These are phyloP conservation scores for Hygrophorus pudorinus DNA, from an alignment of 768 basidiomycete genomes.

Conservation along the genomic window DNA sequence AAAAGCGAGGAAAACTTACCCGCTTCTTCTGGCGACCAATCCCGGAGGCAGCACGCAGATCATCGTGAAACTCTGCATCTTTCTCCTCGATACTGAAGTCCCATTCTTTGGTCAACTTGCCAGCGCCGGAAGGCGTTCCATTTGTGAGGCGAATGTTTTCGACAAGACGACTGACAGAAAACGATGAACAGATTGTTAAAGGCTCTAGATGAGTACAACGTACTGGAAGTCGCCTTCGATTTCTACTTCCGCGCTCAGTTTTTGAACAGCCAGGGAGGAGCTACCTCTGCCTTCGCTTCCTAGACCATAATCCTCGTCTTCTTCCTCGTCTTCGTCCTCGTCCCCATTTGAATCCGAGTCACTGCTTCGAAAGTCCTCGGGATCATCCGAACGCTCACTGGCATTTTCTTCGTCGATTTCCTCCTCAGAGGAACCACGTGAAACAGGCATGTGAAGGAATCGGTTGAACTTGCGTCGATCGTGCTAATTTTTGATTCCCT, in stretches of 20 bases:
- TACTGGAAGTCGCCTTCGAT: constrained; percentile 57
- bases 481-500: too few species aligned
- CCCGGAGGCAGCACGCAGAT: constrained; percentile 65
- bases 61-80: constrained; percentile 63
- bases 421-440: not conserved
- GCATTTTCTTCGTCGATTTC: not conserved
- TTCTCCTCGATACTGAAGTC: constrained; percentile 61
- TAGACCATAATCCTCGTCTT: constrained; percentile 6
- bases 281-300: not conserved
- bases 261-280: not conserved
- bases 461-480: too few species aligned
- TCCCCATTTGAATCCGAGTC: constrained; percentile 9
- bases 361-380: constrained; percentile 1
- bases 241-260: constrained; percentile 1
- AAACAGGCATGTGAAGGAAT: not conserved
- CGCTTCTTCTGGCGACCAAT: constrained; percentile 49
- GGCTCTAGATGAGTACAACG: constrained; percentile 6
- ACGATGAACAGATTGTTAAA: constrained; percentile 3
- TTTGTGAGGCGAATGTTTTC: constrained; percentile 51
- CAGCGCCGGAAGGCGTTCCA: constrained; percentile 27
- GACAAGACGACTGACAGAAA: constrained; percentile 49
- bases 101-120: constrained; percentile 57
- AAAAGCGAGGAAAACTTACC: constrained; percentile 20
- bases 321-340: constrained; percentile 12
- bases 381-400: not conserved